Evolutionary conservation across 2,329 filamentous ascomycete species (phyloP).

Genomic region (Ceratocystiopsis sp.): DNA sequence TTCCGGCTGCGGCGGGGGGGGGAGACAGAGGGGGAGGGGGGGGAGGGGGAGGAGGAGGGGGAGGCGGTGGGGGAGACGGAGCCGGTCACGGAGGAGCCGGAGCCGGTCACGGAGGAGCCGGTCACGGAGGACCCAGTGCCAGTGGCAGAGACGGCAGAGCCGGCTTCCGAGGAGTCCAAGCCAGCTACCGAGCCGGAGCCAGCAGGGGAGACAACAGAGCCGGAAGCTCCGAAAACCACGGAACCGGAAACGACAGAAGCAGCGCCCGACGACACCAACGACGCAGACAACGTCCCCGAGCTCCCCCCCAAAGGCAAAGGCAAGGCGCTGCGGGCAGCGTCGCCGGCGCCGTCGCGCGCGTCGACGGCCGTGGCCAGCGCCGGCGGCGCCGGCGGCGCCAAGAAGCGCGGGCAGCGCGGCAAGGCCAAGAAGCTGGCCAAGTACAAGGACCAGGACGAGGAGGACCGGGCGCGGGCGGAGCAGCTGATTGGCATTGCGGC

Average conservation of each 20-base stretch:
- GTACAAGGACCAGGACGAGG: conserved; percentile 88
- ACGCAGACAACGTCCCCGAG: conserved; percentile 8
- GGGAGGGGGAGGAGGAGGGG: conserved; percentile 9
- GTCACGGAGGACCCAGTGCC: background rate
- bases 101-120: background rate
- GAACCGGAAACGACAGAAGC: background rate
- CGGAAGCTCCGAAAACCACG: background rate
- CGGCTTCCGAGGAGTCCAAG: no score
- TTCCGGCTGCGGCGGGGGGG: no score
- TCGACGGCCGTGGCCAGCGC: conserved; percentile 25
- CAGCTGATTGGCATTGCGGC: conserved; percentile 64
- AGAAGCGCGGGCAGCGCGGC: conserved; percentile 56
- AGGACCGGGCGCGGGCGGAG: conserved; percentile 73
- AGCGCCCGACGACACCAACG: conserved; percentile 11
- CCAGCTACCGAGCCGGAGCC: background rate
- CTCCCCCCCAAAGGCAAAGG: conserved; percentile 8
- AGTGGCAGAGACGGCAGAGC: background rate
- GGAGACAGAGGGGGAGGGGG: conserved; percentile 1
- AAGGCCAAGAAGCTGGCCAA: conserved; percentile 87
- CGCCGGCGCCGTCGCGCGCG: conserved; percentile 6
- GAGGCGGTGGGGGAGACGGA: conserved; percentile 12
- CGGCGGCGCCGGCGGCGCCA: background rate
- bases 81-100: background rate
- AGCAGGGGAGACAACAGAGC: background rate
- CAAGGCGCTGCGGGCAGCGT: conserved; percentile 1